phyloP scores from a whole-genome alignment of 2,329 filamentous ascomycete species.

The Amauroascus verrucosus region DNA sequence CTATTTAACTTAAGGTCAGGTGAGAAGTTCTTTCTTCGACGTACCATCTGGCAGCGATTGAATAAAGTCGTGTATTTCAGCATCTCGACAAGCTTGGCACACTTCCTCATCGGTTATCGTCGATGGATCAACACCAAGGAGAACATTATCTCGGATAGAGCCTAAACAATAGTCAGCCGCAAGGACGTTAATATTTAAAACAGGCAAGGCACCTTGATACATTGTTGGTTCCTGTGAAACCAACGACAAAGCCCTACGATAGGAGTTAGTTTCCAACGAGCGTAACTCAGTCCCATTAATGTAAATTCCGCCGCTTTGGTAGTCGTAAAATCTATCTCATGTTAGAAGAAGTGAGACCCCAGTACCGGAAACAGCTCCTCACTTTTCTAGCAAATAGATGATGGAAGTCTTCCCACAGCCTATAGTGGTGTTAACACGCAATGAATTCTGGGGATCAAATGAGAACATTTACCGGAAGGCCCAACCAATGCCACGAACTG shows the following conservation, averaged over 20 bases:
- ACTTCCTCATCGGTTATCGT: slow-evolving; percentile 33
- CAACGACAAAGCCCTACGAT: slow-evolving; percentile 27
- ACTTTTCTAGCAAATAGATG: slow-evolving; percentile 37
- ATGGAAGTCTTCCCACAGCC: slow-evolving; percentile 38
- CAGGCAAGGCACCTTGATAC: slow-evolving; percentile 30
- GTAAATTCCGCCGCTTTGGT: slow-evolving; percentile 28
- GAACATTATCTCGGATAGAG: slow-evolving; percentile 39
- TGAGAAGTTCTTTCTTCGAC: not conserved
- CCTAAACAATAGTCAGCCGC: slow-evolving; percentile 8
- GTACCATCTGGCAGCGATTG: slow-evolving; percentile 40
- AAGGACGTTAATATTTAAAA: not conserved
- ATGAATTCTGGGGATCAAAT: not conserved
- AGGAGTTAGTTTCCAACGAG: slow-evolving; percentile 23
- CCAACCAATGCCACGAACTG: slow-evolving; percentile 41
- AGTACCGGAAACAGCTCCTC: not conserved
- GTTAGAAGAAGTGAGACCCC: no score
- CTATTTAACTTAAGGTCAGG: not conserved
- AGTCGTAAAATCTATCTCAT: slow-evolving; percentile 17
- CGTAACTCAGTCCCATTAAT: slow-evolving; percentile 28
- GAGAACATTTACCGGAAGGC: slow-evolving; percentile 27
- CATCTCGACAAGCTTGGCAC: slow-evolving; percentile 40
- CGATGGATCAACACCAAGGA: slow-evolving; percentile 35
- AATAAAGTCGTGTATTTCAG: slow-evolving; percentile 47
- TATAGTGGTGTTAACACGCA: not conserved
- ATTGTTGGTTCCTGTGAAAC: slow-evolving; percentile 38